Evolutionary conservation across 179 eudicot species (phyloP), one percentile per base, ranked within the genome.

Genomic region (Heliamphora pulchella): DNA sequence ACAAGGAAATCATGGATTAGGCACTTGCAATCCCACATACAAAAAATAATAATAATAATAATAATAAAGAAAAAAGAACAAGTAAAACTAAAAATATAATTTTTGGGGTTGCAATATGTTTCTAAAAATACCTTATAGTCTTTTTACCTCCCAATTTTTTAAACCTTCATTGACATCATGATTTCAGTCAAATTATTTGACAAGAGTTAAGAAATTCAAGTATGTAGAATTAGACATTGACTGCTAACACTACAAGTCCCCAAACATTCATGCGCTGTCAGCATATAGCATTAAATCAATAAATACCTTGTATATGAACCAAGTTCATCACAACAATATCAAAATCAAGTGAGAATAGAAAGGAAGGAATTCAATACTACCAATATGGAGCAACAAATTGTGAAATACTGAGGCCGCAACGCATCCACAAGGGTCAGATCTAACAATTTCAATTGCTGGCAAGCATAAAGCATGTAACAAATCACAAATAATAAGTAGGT

Each of bases 1-100:
- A 66, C 55, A 81, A 55, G 61, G 58, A 70, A 64, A 22, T 3
- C 61, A 64, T 7, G 65, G 22, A 55, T 54, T 57, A 61, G 53
- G n/a, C 68, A 44, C 82, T 80, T 63, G 15, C 57, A 53, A 57
- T 55, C n/a, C 47, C 43, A 2, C 41, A 70, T 2, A 9, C 5
- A 0, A 78, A 39, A 41, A 39, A 57, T 9, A 43, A 44, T 31
- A 31, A 0, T 31, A 31, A 31, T 31, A 31, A 31, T 31, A 68
- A 17, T 11, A 53, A 51, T 41, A 72, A 47, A 47, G 11, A n/a
- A 62, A 3, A 3, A 61, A 62, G 2, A 39, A 53, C 15, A 44
- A 71, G 4, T 20, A 31, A 31, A 31, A 31, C 31, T 0, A 58
- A 57, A 20, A 15, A 69, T 10, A 54, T 7, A 7, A 18, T 31